phyloP scores from a whole-genome alignment of 495 filamentous ascomycete species.

The Hamigera avellanea region DNA sequence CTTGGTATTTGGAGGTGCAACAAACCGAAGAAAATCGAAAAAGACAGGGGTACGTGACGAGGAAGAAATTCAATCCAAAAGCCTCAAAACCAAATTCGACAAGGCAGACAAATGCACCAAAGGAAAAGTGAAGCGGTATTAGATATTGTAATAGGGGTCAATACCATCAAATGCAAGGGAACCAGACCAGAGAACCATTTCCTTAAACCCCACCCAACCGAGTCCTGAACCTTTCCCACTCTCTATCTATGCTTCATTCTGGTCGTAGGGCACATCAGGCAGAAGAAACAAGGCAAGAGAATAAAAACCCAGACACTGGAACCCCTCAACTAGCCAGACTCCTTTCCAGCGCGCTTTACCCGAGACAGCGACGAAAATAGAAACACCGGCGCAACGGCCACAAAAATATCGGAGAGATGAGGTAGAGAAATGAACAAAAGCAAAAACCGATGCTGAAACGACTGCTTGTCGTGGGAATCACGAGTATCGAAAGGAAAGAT shows the following conservation, averaged over 20 bases:
- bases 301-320: constrained; percentile 6
- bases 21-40: too few species aligned
- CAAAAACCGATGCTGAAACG: constrained; percentile 9
- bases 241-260: constrained; percentile 23
- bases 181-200: constrained; percentile 3
- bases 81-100: too few species aligned
- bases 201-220: not conserved
- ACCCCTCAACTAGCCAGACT: constrained; percentile 22
- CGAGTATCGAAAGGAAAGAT: constrained; percentile 9
- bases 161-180: too few species aligned
- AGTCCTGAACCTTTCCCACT: constrained; percentile 6
- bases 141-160: too few species aligned
- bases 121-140: too few species aligned
- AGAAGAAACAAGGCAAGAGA: constrained; percentile 9
- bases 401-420: constrained; percentile 15
- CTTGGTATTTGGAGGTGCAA: too few species aligned
- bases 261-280: constrained; percentile 19
- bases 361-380: constrained; percentile 9
- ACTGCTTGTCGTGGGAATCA: constrained; percentile 15
- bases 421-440: constrained; percentile 7
- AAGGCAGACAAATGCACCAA: too few species aligned
- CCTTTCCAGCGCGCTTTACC: constrained; percentile 20
- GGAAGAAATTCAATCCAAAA: too few species aligned
- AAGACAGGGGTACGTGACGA: too few species aligned
- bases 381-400: constrained; percentile 14